These are phyloP conservation scores for Penicillium turbatum DNA, from an alignment of 495 filamentous ascomycete species.

Conservation along the genomic window DNA sequence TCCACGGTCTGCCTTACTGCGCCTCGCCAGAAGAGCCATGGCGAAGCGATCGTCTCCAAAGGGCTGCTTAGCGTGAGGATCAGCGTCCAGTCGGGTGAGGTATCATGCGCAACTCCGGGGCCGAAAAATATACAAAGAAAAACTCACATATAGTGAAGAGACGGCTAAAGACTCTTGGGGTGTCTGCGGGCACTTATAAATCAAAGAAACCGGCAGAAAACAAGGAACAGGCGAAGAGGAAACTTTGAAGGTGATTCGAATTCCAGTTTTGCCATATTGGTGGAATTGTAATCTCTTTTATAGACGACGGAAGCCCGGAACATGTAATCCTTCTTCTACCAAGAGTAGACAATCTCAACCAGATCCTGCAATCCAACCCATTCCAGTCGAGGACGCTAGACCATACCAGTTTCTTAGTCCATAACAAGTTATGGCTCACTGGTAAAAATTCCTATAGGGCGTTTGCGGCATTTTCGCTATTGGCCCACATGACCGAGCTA, in stretches of 20 bases:
- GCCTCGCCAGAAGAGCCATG: neutral
- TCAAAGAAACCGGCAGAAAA: neutral
- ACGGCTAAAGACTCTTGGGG: neutral
- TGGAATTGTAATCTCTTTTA: neutral
- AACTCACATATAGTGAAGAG: neutral
- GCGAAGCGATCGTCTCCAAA: neutral
- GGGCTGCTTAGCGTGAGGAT: neutral
- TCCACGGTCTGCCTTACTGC: neutral
- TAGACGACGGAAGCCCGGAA: neutral
- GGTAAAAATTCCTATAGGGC: neutral
- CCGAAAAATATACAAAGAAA: neutral
- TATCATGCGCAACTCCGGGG: neutral
- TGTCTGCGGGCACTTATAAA: neutral
- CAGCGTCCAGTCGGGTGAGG: neutral
- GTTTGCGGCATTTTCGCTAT: constrained; percentile 7
- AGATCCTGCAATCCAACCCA: neutral
- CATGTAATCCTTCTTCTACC: neutral
- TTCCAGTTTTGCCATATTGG: neutral
- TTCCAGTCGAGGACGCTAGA: neutral
- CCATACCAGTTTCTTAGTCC: neutral
- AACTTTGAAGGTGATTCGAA: neutral
- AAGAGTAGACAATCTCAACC: neutral
- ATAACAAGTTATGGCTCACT: neutral
- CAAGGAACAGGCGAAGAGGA: neutral
- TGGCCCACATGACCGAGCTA: neutral